Evolutionary conservation across 352 stramenopile species (phyloP).

Genomic region (Phytophthora syringae): DNA sequence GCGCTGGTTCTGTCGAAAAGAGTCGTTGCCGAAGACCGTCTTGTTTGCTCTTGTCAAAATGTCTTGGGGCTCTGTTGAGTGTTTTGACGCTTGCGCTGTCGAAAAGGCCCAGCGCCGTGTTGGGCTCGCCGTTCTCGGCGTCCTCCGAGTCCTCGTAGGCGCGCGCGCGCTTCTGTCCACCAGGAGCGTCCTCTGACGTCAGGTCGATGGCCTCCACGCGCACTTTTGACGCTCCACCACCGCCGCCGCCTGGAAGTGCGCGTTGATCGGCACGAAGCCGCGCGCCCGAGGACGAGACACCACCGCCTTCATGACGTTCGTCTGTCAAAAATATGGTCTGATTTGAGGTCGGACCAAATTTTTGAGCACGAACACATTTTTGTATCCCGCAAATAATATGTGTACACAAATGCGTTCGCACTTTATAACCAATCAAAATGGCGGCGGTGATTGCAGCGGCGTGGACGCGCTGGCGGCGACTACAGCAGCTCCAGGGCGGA

Average conservation of each 20-base stretch:
- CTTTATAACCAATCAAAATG: conserved; percentile 1
- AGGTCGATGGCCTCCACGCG: conserved; percentile 53
- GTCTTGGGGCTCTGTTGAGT: conserved; percentile 28
- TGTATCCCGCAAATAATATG: too few species aligned
- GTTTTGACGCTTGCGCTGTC: conserved; percentile 34
- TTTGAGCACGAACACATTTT: neutral
- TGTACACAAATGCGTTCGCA: neutral
- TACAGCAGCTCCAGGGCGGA: conserved; percentile 8
- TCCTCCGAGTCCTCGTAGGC: conserved; percentile 66
- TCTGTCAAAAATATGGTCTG: too few species aligned
- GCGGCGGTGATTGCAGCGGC: conserved; percentile 13
- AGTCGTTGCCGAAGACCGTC: conserved; percentile 69
- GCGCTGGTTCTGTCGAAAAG: conserved; percentile 93
- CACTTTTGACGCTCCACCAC: conserved; percentile 13
- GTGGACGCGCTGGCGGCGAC: conserved; percentile 35
- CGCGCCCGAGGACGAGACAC: neutral
- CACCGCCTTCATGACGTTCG: neutral
- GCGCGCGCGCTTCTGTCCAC: conserved; percentile 12
- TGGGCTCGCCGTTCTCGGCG: conserved; percentile 51
- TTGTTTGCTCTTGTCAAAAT: conserved; percentile 63
- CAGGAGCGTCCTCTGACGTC: conserved; percentile 17
- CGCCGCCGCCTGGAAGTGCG: conserved; percentile 58
- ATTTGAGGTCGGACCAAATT: too few species aligned
- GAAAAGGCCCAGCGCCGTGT: conserved; percentile 64
- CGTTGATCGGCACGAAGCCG: conserved; percentile 56